Base-by-base conservation (phyloP, 345 rosid species). In the Combretum micranthum region DNA sequence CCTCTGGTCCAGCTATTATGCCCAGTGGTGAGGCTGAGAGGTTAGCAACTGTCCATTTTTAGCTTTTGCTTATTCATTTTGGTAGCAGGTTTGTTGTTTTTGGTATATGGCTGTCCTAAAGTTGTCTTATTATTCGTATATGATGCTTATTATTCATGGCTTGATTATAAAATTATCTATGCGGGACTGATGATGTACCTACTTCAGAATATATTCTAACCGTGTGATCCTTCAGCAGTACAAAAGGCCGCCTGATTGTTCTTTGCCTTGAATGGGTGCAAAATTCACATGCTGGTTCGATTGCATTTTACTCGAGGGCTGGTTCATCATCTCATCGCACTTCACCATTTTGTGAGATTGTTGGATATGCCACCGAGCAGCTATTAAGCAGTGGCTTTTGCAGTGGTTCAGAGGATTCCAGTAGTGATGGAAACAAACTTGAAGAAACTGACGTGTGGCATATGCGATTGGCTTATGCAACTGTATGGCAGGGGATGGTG, bases 21-120 rank as follows among this genome's bases (percentile, higher is more conserved):
- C 87, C 91, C 64, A 89, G 92, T 67, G 99, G 99, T 64, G 99
- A 93, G 82, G 97, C 97, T 53, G 99, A 93, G 81, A 87, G 97
- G 99, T 93, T 1, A 32, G 39, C 26, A 25, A 2, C 26, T 25
- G 26, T 25, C 26, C 26, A 2, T 25, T 25, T 25, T 25, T 32
- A 32, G 39, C 39, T 32, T 7, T 32, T 32, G 39, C 39, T 11
- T 32, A 1, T 32, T 32, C 39, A 32, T 32, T 32, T 32, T 4
- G 6, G 39, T 32, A 32, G 39, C 39, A 32, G 39, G 1, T 32
- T 11, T 32, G 39, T 32, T 32, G 39, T 11, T 32, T 32, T 32
- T 32, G 39, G 9, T 32, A 32, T 32, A 32, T 32, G 7, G 7
- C 39, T 32, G 39, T 32, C 39, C 5, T 7, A 32, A 32, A 32